Conservation (phyloP, 352 stramenopile species). For the Hyphochytrium catenoides region DNA sequence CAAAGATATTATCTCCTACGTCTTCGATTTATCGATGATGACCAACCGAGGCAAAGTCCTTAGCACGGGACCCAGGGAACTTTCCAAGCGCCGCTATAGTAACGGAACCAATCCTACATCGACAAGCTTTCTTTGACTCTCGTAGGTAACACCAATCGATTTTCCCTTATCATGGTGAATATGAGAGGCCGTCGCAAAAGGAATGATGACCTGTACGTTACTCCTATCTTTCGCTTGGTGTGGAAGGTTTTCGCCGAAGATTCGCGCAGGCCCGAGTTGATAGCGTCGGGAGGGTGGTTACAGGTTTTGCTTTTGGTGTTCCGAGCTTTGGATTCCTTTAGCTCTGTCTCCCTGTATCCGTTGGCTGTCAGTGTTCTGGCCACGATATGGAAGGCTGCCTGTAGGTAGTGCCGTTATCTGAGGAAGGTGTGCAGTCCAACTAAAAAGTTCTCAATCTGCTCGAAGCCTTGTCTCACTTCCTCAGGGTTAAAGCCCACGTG, state of each 20-base stretch:
- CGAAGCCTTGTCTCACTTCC: constrained; percentile 32
- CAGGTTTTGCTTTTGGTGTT: constrained; percentile 31
- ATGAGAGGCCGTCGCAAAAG: constrained; percentile 19
- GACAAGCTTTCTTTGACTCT: constrained; percentile 4
- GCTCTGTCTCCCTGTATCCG: constrained; percentile 17
- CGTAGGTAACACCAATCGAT: constrained; percentile 23
- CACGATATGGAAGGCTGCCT: constrained; percentile 25
- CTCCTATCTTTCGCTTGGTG: constrained; percentile 15
- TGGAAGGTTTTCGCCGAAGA: constrained; percentile 25
- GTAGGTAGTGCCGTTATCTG: constrained; percentile 18
- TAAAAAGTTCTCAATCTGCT: constrained; percentile 19
- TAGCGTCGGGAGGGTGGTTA: constrained; percentile 18
- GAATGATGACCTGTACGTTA: constrained; percentile 29
- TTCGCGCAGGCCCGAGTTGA: constrained; percentile 27
- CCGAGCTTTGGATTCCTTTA: constrained; percentile 21
- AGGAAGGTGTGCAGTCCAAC: constrained; percentile 20
- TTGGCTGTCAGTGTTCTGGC: constrained; percentile 16
- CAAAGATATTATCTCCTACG: constrained; percentile 28
- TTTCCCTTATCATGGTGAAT: constrained; percentile 19
- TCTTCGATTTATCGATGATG: too few relatives aligned
- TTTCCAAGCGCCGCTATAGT: too few relatives aligned
- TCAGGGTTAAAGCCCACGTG: constrained; percentile 22
- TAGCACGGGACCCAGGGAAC: constrained; percentile 19
- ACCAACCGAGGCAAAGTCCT: too few relatives aligned
- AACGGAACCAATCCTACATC: too few relatives aligned